Base-by-base conservation (phyloP, 257 asterid species). In the Eustoma russellianum region DNA sequence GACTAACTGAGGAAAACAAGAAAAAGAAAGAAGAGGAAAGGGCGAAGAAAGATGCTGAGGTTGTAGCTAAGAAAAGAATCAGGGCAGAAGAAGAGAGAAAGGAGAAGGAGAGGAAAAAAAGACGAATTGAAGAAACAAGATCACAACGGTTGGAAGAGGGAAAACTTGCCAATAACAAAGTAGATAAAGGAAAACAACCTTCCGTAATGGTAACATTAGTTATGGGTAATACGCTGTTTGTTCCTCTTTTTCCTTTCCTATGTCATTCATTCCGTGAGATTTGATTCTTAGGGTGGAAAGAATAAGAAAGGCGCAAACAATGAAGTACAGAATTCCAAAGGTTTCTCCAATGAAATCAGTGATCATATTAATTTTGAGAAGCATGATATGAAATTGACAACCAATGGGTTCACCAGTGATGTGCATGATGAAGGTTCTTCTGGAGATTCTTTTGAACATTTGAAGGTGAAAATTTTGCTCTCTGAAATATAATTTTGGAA, bases 31-130 rank as follows among this genome's bases (percentile, higher is more conserved):
- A 69, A 55, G 93, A 84, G 56, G 93, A 84, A 60, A 81, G 74
- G 71, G 84, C 76, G 92, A 80, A 70, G 74, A 83, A 78, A 59
- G 83, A 82, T 67, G 95, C 83, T 53, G 93, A 82, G 38, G 63
- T 59, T 55, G 63, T 70, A 45, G 69, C 80, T 52, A 88, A 70
- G 78, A 92, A 88, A 75, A 84, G 98, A 66, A 60, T 47, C 62
- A 77, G 97, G 68, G 95, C 74, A 70, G 93, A 81, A 69, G 95
- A 85, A 65, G 90, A 77, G 58, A 90, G 61, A 68, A 80, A 75
- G 65, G 93, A 85, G 50, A 79, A 66, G 80, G 83, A 80, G 66
- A 85, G 68, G 78, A 90, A 92, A 73, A 74, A 77, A 76, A 76
- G 65, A 79, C 75, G 93, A 54, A 59, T 75, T 33, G 95, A 84